These are phyloP conservation scores for Rhodocollybia butyracea DNA, from an alignment of 768 basidiomycete genomes.

Conservation along the genomic window DNA sequence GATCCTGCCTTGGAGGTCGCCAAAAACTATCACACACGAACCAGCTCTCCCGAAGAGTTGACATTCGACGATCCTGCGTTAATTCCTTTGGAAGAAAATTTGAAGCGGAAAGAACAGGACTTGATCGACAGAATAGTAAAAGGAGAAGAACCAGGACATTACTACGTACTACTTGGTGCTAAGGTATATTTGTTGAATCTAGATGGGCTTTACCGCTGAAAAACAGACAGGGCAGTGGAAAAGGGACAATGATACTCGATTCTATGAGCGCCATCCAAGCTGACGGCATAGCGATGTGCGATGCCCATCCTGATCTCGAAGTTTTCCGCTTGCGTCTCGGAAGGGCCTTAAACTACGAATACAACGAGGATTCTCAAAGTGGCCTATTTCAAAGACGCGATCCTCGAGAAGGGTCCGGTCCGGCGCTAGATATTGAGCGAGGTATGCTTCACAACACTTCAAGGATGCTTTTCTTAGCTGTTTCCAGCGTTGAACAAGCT, in stretches of 20 bases:
- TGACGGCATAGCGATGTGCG: conserved; percentile 70
- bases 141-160: conserved; percentile 67
- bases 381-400: conserved; percentile 80
- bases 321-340: conserved; percentile 84
- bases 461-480: not conserved
- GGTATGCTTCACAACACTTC: conserved; percentile 35
- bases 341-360: conserved; percentile 85
- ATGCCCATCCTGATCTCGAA: conserved; percentile 84
- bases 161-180: conserved; percentile 73
- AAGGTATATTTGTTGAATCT: conserved; percentile 44
- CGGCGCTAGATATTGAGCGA: conserved; percentile 79
- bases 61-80: conserved; percentile 32
- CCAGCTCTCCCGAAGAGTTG: conserved; percentile 23
- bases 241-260: conserved; percentile 82
- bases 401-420: conserved; percentile 81
- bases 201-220: conserved; percentile 4
- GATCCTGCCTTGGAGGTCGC: conserved; percentile 80
- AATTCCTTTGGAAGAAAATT: conserved; percentile 50
- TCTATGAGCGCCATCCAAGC: conserved; percentile 74
- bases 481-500: conserved; percentile 71
- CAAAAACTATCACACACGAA: conserved; percentile 37
- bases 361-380: conserved; percentile 77
- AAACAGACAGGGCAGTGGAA: conserved; percentile 62
- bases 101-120: conserved; percentile 73
- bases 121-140: conserved; percentile 75